Base-by-base conservation (phyloP, 257 asterid species). In the Solanum okadae region DNA sequence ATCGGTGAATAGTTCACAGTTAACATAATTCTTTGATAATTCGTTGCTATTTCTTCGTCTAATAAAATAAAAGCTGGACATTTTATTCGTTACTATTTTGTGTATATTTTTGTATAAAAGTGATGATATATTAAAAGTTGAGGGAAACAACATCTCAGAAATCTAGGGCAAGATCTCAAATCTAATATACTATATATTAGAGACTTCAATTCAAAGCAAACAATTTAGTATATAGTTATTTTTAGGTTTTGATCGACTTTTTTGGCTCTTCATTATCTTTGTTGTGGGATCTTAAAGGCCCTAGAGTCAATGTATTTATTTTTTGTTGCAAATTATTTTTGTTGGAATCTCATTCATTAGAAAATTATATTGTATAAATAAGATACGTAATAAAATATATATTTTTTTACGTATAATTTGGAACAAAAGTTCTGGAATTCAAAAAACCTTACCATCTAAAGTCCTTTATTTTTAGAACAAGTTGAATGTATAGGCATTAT, bases 91-190 rank as follows among this genome's bases (percentile, higher is more conserved):
- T 8, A 13, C 37, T 27, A 27, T 16, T 56, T 56, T 25, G n/a
- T 23, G 8, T 25, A 67, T 27, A 27, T 29, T 68, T 14, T 68
- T 27, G 18, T 29, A 68, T 68, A 68, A 7, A 38, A 76, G 31
- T 12, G 18, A 16, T 76, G 56, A 23, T 76, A n/a, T n/a, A 15
- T 12, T 40, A 25, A 9, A 42, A 25, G 25, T 23, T 15, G 87
- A 16, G 70, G 79, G 87, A 65, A 65, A 85, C 81, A 85, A 31
- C 3, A 67, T 65, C 14, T 85, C 87, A 73, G 65, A 65, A 44
- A 67, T 85, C 79, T 46, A n/a, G 87, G 87, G 61, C 87, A 85
- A 27, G 65, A 85, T 85, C 40, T 65, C 79, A 65, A 42, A 40
- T 44, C 67, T 79, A 42, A 42, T 63, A 6, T 46, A 42, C 14